These are phyloP conservation scores for Torulaspora franciscae DNA, from an alignment of 805 yeast species.

Conservation along the genomic window DNA sequence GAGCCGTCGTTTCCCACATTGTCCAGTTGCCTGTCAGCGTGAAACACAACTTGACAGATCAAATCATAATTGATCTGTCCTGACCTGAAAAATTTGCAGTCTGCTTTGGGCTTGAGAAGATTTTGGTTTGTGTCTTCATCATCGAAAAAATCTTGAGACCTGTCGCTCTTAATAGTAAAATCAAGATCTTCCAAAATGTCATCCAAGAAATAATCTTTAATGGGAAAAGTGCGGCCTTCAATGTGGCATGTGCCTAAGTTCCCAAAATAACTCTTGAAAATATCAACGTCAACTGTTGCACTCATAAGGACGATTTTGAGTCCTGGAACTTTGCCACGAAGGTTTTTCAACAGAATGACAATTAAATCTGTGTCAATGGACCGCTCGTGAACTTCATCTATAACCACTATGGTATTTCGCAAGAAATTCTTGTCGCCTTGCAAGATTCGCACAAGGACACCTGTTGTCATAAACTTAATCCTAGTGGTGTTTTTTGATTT, in stretches of 20 bases:
- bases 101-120: constrained; percentile 51
- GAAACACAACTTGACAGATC: constrained; percentile 49
- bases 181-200: constrained; percentile 53
- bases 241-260: constrained; percentile 67
- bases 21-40: constrained; percentile 48
- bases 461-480: constrained; percentile 86
- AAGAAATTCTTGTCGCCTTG: constrained; percentile 49
- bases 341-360: constrained; percentile 65
- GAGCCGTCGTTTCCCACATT: constrained; percentile 54
- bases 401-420: constrained; percentile 57
- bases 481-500: constrained; percentile 57
- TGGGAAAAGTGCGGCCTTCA: constrained; percentile 92
- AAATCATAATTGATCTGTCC: constrained; percentile 76
- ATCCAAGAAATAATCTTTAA: constrained; percentile 68
- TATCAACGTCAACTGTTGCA: constrained; percentile 77
- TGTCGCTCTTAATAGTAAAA: constrained; percentile 44
- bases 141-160: constrained; percentile 17
- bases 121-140: constrained; percentile 36
- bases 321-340: constrained; percentile 44
- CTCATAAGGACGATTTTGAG: constrained; percentile 81
- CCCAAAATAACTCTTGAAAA: constrained; percentile 63
- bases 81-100: constrained; percentile 56
- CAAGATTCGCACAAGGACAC: constrained; percentile 81
- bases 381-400: constrained; percentile 97
- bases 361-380: constrained; percentile 87